Evolutionary conservation across 208 protist species (phyloP).

Genomic region (Trypanosoma avium): DNA sequence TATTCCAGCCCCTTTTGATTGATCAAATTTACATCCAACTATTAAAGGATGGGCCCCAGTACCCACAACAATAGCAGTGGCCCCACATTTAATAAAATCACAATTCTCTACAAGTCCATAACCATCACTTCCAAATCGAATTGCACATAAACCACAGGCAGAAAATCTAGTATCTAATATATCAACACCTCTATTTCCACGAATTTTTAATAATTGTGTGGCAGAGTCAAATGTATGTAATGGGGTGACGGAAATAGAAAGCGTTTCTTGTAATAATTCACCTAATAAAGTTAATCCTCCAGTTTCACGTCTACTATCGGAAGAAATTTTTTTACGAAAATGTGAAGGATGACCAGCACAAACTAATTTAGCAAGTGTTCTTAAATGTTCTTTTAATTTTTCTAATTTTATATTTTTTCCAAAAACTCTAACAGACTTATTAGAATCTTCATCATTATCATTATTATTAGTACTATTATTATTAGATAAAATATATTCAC

Average conservation of each 20-base stretch:
- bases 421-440: conserved; percentile 3
- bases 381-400: conserved; percentile 16
- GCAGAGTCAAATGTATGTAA: background rate
- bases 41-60: conserved; percentile 78
- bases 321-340: background rate
- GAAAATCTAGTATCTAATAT: conserved; percentile 77
- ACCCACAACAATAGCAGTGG: conserved; percentile 70
- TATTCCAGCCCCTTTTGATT: conserved; percentile 60
- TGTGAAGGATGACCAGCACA: conserved; percentile 12
- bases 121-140: conserved; percentile 70
- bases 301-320: background rate
- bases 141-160: conserved; percentile 65
- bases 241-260: background rate
- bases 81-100: conserved; percentile 71
- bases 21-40: conserved; percentile 73
- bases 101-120: conserved; percentile 84
- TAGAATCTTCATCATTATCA: background rate
- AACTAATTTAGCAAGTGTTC: conserved; percentile 16
- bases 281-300: conserved; percentile 10
- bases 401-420: background rate
- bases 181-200: conserved; percentile 64
- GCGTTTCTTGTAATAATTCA: conserved; percentile 9
- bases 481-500: too few relatives aligned
- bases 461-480: too few relatives aligned
- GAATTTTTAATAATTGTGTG: conserved; percentile 46